Conservation (phyloP, 78 protist genomes). For the Mantamonas sphyraenae region DNA sequence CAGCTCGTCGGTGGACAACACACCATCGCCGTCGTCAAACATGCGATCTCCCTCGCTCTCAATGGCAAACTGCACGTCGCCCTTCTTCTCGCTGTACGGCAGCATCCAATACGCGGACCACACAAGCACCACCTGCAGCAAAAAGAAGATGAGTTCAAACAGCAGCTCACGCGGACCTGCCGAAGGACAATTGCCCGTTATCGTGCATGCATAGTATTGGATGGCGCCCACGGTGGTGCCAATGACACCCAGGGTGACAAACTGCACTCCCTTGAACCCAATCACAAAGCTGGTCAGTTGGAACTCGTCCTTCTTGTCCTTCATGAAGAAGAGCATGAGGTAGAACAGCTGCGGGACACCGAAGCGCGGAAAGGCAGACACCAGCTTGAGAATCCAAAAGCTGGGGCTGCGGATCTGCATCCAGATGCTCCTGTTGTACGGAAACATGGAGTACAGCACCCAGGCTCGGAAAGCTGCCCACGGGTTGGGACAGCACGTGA, state of each 20-base stretch:
- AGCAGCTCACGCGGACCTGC: slow-evolving; percentile 2
- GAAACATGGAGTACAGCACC: not conserved
- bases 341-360: not conserved
- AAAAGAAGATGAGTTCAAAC: not conserved
- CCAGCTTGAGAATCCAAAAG: not conserved
- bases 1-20: not conserved
- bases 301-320: slow-evolving; percentile 12
- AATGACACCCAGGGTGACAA: slow-evolving; percentile 11
- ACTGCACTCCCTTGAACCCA: slow-evolving; percentile 1
- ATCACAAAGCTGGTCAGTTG: not conserved
- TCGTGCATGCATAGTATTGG: not conserved
- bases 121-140: slow-evolving; percentile 3
- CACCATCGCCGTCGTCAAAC: not conserved
- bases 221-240: not conserved
- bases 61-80: not conserved
- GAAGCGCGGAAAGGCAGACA: not conserved
- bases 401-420: not conserved
- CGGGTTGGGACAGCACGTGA: not conserved
- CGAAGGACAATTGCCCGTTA: no score
- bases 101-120: slow-evolving; percentile 9
- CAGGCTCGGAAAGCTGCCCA: not conserved
- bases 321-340: slow-evolving; percentile 5
- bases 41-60: not conserved
- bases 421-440: not conserved
- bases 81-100: not conserved